A percentile compares a stretch with the other conserved stretches of the same genome.
Evolutionary conservation across 2,329 filamentous ascomycete species (phyloP).

Genomic region (Chaetomiaceae sp.): DNA sequence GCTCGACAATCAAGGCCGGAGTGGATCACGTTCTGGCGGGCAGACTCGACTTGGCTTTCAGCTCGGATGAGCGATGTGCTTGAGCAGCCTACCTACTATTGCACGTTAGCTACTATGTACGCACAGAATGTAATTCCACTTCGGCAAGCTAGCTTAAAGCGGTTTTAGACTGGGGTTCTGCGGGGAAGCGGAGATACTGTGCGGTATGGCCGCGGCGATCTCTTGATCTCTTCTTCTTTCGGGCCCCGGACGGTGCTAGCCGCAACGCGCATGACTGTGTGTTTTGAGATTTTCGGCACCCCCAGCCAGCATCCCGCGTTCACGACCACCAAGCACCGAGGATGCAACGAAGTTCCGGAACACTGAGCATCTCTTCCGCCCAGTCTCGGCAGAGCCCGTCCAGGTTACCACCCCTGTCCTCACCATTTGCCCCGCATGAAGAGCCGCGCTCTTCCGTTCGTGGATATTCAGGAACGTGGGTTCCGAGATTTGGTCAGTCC

Average conservation of each 20-base stretch:
- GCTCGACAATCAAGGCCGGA: slow-evolving; percentile 28
- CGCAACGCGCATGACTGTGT: too few species aligned
- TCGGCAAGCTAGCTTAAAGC: too few species aligned
- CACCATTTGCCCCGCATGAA: slow-evolving; percentile 20
- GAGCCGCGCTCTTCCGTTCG: slow-evolving; percentile 28
- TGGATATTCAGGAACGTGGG: slow-evolving; percentile 31
- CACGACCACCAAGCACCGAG: not conserved
- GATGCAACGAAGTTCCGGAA: slow-evolving; percentile 23
- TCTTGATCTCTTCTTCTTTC: too few species aligned
- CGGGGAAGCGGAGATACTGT: too few species aligned
- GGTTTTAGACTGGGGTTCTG: too few species aligned
- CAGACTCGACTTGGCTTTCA: slow-evolving; percentile 33
- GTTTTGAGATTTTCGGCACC: not conserved
- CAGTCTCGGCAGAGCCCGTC: slow-evolving; percentile 9
- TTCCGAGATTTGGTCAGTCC: slow-evolving; percentile 27
- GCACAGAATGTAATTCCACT: too few species aligned
- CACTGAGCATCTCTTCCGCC: slow-evolving; percentile 22
- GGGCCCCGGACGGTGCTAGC: too few species aligned
- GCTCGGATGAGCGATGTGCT: slow-evolving; percentile 18
- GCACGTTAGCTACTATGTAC: too few species aligned
- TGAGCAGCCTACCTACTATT: too few species aligned
- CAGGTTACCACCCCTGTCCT: slow-evolving; percentile 17
- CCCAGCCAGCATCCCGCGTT: not conserved
- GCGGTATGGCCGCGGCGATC: too few species aligned
- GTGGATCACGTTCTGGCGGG: slow-evolving; percentile 34